A percentile compares a stretch with the other conserved stretches of the same genome.
These are phyloP conservation scores for Allomyces arbusculus DNA, from an alignment of 192 early-diverging fungal species.

Conservation along the genomic window DNA sequence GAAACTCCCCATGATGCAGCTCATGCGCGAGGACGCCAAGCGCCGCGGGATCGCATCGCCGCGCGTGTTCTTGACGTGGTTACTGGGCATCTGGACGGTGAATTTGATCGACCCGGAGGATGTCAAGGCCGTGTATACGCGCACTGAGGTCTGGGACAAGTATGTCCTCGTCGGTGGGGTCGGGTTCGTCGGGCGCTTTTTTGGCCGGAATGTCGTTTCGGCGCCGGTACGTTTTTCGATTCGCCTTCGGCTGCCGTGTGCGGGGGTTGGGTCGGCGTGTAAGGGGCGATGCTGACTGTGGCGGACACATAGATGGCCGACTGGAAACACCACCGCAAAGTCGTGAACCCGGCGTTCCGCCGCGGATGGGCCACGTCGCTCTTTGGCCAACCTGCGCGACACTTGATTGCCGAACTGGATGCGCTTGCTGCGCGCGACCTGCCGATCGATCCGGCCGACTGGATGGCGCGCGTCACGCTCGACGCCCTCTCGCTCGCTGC, in stretches of 20 bases:
- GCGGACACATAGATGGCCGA: background rate
- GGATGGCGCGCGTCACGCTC: background rate
- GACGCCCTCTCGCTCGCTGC: background rate
- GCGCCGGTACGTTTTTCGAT: background rate
- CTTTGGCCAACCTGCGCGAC: background rate
- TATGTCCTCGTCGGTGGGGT: background rate
- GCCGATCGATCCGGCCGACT: background rate
- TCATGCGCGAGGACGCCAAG: too few relatives aligned
- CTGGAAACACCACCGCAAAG: background rate
- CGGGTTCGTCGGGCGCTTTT: background rate
- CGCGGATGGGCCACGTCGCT: constrained; percentile 1
- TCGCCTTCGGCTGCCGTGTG: too few relatives aligned
- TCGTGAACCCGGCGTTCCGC: background rate
- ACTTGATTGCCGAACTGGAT: background rate
- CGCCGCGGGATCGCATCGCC: too few relatives aligned
- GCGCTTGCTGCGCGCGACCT: background rate
- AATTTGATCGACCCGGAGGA: background rate
- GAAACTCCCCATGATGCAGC: too few relatives aligned
- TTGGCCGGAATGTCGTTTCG: background rate
- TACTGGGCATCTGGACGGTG: background rate
- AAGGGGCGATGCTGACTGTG: background rate
- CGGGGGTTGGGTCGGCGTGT: too few relatives aligned
- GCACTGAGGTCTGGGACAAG: background rate
- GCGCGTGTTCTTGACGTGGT: too few relatives aligned
- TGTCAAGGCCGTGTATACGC: background rate